phyloP scores from a whole-genome alignment of 2,329 filamentous ascomycete species.

The Chaetomiaceae sp. region DNA sequence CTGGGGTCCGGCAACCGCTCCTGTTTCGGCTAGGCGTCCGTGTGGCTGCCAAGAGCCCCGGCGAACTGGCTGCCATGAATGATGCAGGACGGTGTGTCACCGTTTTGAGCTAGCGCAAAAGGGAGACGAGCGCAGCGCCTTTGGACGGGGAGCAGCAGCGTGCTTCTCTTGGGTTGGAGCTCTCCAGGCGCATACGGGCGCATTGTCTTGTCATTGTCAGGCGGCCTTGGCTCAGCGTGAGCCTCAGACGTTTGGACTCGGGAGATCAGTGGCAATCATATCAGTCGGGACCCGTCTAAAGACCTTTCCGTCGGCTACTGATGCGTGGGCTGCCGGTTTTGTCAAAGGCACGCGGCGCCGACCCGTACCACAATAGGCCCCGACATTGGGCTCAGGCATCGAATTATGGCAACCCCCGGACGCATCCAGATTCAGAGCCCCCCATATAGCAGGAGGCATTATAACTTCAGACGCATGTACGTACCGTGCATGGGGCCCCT shows the following conservation, averaged over 20 bases:
- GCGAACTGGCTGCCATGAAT: conserved; percentile 17
- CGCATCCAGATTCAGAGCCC: conserved; percentile 35
- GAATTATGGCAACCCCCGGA: conserved; percentile 28
- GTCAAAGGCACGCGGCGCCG: conserved; percentile 10
- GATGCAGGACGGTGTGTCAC: conserved; percentile 11
- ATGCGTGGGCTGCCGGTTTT: conserved; percentile 17
- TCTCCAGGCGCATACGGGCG: not conserved
- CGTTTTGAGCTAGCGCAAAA: conserved; percentile 4
- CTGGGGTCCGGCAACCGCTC: conserved; percentile 26
- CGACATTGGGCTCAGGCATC: conserved; percentile 25
- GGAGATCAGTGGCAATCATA: conserved; percentile 33
- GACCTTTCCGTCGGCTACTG: conserved; percentile 8
- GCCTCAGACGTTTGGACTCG: conserved; percentile 35
- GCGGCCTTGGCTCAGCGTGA: conserved; percentile 20
- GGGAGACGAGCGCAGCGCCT: too few relatives aligned
- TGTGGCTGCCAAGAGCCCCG: conserved; percentile 20
- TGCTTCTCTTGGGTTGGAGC: not conserved
- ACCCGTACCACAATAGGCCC: conserved; percentile 6
- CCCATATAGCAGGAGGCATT: conserved; percentile 37
- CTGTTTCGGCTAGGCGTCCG: conserved; percentile 27
- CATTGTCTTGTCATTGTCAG: not conserved
- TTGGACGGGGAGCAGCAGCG: not conserved
- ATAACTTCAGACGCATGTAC: conserved; percentile 37
- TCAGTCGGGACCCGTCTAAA: conserved; percentile 14
- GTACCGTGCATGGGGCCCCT: conserved; percentile 2